Conservation (phyloP, 78 protist genomes). For the Chrysochromulina tobinii region DNA sequence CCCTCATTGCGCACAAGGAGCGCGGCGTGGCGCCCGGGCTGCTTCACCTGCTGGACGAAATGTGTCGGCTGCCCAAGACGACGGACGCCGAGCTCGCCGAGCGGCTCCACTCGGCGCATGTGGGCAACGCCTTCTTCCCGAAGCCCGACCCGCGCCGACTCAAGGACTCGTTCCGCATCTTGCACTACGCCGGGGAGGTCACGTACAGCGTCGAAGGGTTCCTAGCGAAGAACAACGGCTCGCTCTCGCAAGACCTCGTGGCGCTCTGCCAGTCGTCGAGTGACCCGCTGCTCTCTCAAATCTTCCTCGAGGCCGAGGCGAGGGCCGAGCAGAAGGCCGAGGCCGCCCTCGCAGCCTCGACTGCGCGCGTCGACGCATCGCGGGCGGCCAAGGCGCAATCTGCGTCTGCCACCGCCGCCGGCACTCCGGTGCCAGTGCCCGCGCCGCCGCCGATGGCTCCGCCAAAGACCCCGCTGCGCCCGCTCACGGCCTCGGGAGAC, state of each 20-base stretch:
- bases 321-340: too few relatives aligned
- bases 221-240: constrained; percentile 81
- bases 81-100: not conserved
- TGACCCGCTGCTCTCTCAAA: not conserved
- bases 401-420: too few relatives aligned
- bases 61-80: not conserved
- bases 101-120: not conserved
- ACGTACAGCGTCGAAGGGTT: constrained; percentile 73
- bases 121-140: not conserved
- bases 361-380: too few relatives aligned
- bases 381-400: too few relatives aligned
- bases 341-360: too few relatives aligned
- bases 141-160: not conserved
- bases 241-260: not conserved
- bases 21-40: not conserved
- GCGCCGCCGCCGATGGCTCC: too few relatives aligned
- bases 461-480: too few relatives aligned
- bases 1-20: constrained; percentile 6
- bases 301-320: not conserved
- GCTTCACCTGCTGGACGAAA: not conserved
- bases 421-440: too few relatives aligned
- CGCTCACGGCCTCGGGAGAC: too few relatives aligned
- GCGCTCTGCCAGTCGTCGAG: not conserved
- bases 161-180: not conserved
- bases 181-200: constrained; percentile 93